phyloP scores from a whole-genome alignment of 163 green algal genomes.

The Botryococcus braunii region DNA sequence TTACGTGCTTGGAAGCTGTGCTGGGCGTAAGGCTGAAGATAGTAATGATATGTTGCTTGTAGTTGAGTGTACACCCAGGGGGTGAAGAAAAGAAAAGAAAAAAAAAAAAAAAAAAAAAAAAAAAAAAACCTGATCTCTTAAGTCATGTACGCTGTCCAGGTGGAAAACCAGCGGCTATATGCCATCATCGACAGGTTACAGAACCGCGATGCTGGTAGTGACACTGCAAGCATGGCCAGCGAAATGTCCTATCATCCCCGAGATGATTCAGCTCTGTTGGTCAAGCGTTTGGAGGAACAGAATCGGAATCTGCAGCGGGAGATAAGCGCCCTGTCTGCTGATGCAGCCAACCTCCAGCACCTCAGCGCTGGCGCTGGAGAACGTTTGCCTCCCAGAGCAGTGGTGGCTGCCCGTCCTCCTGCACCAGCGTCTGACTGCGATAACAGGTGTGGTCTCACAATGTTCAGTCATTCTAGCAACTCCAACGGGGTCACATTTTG shows the following conservation, averaged over 20 bases:
- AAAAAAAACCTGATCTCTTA: no score
- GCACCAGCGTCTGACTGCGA: no score
- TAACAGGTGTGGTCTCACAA: no score
- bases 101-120: no score
- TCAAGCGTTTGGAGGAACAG: slow-evolving; percentile 15
- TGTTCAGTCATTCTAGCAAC: no score
- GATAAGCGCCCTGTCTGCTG: slow-evolving; percentile 4
- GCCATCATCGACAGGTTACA: slow-evolving; percentile 14
- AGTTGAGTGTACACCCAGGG: not conserved
- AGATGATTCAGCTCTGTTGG: not conserved
- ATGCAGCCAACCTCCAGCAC: slow-evolving; percentile 10
- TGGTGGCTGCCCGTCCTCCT: no score
- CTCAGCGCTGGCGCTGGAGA: no score
- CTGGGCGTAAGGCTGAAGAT: not conserved
- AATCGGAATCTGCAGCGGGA: slow-evolving; percentile 11
- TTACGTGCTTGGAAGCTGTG: not conserved
- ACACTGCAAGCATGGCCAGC: not conserved
- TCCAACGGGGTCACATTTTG: no score
- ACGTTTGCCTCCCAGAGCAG: no score
- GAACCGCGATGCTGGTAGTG: not conserved
- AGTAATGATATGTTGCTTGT: not conserved
- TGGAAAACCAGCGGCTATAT: slow-evolving; percentile 22
- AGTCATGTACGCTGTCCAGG: not conserved
- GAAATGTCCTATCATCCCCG: not conserved
- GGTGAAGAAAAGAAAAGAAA: not conserved